Evolutionary conservation across 1,139 yeast genomes (phyloP).

Genomic region (Debaryomyces robertsiae): DNA sequence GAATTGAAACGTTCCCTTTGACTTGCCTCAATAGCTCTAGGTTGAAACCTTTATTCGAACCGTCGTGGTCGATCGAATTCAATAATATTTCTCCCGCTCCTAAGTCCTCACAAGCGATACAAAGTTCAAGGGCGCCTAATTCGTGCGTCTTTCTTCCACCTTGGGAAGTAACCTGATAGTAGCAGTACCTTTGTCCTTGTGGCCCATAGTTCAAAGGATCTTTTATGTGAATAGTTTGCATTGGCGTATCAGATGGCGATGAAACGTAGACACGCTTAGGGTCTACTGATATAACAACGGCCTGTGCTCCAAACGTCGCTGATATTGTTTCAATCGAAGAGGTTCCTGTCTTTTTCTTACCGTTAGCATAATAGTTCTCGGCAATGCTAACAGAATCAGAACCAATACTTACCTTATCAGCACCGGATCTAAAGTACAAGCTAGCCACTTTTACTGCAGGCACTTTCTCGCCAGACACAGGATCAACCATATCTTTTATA

Average conservation of each 20-base stretch:
- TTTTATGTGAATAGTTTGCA: slow-evolving; percentile 51
- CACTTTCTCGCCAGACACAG: slow-evolving; percentile 65
- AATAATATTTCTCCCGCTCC: slow-evolving; percentile 97
- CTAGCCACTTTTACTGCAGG: slow-evolving; percentile 91
- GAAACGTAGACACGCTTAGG: slow-evolving; percentile 82
- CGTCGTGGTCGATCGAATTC: slow-evolving; percentile 95
- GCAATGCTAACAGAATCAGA: slow-evolving; percentile 96
- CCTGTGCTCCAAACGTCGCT: slow-evolving; percentile 89
- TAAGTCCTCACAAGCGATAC: slow-evolving; percentile 81
- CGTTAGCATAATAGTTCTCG: slow-evolving; percentile 67
- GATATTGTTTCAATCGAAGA: slow-evolving; percentile 93
- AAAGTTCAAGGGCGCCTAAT: slow-evolving; percentile 87
- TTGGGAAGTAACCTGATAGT: slow-evolving; percentile 93
- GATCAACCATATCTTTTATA: slow-evolving; percentile 84
- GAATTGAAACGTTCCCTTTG: slow-evolving; percentile 74
- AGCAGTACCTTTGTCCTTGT: slow-evolving; percentile 81
- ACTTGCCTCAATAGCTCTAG: slow-evolving; percentile 78
- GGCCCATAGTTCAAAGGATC: slow-evolving; percentile 67
- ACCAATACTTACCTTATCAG: slow-evolving; percentile 96
- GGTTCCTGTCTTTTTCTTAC: slow-evolving; percentile 61
- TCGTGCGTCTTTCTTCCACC: slow-evolving; percentile 94
- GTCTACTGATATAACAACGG: slow-evolving; percentile 95
- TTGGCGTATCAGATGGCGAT: slow-evolving; percentile 60
- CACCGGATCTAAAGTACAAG: slow-evolving; percentile 90
- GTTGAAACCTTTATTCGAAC: slow-evolving; percentile 90